phyloP scores from a whole-genome alignment of 305 asterid species.

The Rubia occidens region DNA sequence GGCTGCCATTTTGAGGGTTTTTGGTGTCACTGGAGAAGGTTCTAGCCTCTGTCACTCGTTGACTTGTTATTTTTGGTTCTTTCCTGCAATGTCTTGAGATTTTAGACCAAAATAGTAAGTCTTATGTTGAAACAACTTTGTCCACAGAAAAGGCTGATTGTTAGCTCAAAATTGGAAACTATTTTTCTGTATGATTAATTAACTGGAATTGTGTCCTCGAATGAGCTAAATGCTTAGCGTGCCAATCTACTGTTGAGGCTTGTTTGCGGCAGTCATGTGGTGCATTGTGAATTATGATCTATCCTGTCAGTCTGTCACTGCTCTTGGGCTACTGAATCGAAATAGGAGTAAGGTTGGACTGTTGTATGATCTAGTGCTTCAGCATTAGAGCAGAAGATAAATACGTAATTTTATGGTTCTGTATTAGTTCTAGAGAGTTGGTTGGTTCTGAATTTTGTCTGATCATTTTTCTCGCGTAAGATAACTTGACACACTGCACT shows the following conservation, averaged over 20 bases:
- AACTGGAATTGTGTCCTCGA: background rate
- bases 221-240: background rate
- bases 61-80: background rate
- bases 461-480: too few species aligned
- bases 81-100: background rate
- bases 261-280: background rate
- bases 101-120: background rate
- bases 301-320: background rate
- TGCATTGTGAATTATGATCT: background rate
- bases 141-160: background rate
- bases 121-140: background rate
- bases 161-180: background rate
- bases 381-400: background rate
- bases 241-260: background rate
- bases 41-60: background rate
- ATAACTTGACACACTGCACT: background rate
- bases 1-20: constrained; percentile 80
- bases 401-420: background rate
- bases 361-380: background rate
- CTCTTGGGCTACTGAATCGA: background rate
- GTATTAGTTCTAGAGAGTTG: background rate
- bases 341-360: background rate
- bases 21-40: constrained; percentile 96
- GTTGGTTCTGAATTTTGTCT: background rate
- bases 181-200: background rate